phyloP scores from a whole-genome alignment of 1,284 basidiomycete genomes.

The Waitea zeae region DNA sequence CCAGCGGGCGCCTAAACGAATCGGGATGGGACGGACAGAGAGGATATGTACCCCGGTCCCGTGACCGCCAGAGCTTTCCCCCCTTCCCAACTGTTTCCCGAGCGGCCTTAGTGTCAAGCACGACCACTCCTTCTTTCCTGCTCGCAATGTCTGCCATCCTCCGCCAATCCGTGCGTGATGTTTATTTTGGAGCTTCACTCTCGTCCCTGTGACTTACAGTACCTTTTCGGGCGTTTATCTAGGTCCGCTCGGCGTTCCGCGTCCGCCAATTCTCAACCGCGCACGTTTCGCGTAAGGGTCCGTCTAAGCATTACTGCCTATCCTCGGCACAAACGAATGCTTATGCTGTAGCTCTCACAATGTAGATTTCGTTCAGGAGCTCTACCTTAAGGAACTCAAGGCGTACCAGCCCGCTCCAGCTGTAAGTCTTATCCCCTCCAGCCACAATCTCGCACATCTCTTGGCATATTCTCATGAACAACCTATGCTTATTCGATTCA shows the following conservation, averaged over 20 bases:
- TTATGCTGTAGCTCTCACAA: neutral
- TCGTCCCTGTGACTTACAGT: neutral
- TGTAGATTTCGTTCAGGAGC: constrained; percentile 80
- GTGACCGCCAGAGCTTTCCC: no score
- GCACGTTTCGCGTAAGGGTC: neutral
- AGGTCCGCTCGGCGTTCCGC: neutral
- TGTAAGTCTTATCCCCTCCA: constrained; percentile 20
- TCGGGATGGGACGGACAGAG: no score
- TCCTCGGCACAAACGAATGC: neutral
- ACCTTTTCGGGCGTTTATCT: neutral
- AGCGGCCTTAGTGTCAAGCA: no score
- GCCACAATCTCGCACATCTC: neutral
- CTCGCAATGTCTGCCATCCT: neutral
- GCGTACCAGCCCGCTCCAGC: constrained; percentile 57
- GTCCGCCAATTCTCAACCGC: neutral
- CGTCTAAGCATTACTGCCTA: neutral
- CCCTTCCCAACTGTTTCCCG: no score
- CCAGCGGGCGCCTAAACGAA: no score
- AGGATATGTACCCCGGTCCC: no score
- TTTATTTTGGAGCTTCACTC: neutral
- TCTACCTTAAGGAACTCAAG: constrained; percentile 85
- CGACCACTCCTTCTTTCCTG: no score
- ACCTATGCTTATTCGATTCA: neutral
- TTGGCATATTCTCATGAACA: constrained; percentile 2
- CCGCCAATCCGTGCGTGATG: neutral